Base-by-base conservation (phyloP, 768 basidiomycete genomes). In the Trametes meyenii region DNA sequence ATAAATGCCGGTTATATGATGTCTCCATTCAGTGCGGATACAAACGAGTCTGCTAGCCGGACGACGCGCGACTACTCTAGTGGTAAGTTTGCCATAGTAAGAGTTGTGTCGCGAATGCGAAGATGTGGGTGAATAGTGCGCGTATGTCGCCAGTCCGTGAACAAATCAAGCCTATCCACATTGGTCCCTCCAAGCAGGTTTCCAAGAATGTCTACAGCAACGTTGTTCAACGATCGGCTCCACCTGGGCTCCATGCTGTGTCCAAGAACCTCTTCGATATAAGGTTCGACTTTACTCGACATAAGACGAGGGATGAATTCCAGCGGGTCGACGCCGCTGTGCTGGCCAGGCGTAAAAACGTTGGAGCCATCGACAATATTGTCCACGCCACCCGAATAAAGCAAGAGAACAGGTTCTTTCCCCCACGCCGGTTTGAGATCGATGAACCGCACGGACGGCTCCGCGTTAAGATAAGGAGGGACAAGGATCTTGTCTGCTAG, bases 351-450 rank as follows among this genome's bases (percentile, higher is more conserved):
- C 2, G 24, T 43, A 40, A 42, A 39, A 39, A 33, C 17, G 0
- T 7, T 17, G 2, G 38, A 35, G 40, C 40, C 40, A 16, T 50
- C 19, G 16, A 58, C 48, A 21, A 50, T 2, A 26, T 4, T 8
- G 39, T 58, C 49, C 2, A 58, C 49, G 10, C 57, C 57, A 2
- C 50, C 48, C 16, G 57, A 42, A 40, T 29, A 58, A 1, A 58
- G 49, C 26, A 58, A 8, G 35, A 58, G 39, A 11, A 42, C 21
- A 5, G 39, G 48, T 19, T 33, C 29, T 17, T 42, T 29, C 10
- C 19, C 39, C 49, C 57, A 35, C 16, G 38, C 29, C 8, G 48
- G 48, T 12, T 50, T 40, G 29, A 50, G 39, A 17, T 58, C 57
- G 5, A 58, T 14, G 49, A 58, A 58, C 29, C 49, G 49, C 2